Percentiles rank a stretch among this genome's conserved stretches.
These are phyloP conservation scores for Psilocybe subaeruginosa DNA, from an alignment of 768 basidiomycete species.

Conservation along the genomic window DNA sequence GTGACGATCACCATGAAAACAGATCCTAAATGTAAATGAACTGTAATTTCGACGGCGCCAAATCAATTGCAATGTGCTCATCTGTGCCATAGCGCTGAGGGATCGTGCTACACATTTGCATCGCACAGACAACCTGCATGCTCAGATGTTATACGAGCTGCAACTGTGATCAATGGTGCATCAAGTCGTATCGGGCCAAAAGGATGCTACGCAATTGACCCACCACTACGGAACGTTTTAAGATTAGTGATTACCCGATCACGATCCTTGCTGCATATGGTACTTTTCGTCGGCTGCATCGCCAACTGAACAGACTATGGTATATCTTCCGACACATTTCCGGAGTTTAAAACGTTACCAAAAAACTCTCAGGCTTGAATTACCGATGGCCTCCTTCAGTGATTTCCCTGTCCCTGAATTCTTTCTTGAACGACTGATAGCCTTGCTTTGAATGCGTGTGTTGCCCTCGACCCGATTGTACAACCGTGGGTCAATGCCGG, in stretches of 20 bases:
- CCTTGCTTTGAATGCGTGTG: slow-evolving; percentile 5
- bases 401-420: slow-evolving; percentile 7
- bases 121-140: too few species aligned
- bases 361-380: slow-evolving; percentile 9
- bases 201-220: slow-evolving; percentile 14
- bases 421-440: slow-evolving; percentile 2
- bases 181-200: slow-evolving; percentile 10
- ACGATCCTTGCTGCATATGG: slow-evolving; percentile 17
- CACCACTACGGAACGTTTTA: slow-evolving; percentile 31
- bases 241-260: slow-evolving; percentile 23
- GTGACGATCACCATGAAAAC: slow-evolving; percentile 33
- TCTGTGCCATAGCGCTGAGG: too few species aligned
- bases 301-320: neutral
- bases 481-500: slow-evolving; percentile 1
- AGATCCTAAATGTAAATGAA: slow-evolving; percentile 35
- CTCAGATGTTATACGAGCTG: too few species aligned
- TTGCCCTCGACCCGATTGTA: slow-evolving; percentile 2
- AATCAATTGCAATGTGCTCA: slow-evolving; percentile 20
- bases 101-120: too few species aligned
- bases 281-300: slow-evolving; percentile 7
- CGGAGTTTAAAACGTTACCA: slow-evolving; percentile 18
- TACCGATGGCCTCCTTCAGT: slow-evolving; percentile 9
- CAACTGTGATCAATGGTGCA: neutral
- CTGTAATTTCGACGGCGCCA: slow-evolving; percentile 32
- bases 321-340: slow-evolving; percentile 19